Evolutionary conservation across 2,329 filamentous ascomycete genomes (phyloP), one percentile per base, ranked within the genome.

Genomic region (Blumeriella jaapii): DNA sequence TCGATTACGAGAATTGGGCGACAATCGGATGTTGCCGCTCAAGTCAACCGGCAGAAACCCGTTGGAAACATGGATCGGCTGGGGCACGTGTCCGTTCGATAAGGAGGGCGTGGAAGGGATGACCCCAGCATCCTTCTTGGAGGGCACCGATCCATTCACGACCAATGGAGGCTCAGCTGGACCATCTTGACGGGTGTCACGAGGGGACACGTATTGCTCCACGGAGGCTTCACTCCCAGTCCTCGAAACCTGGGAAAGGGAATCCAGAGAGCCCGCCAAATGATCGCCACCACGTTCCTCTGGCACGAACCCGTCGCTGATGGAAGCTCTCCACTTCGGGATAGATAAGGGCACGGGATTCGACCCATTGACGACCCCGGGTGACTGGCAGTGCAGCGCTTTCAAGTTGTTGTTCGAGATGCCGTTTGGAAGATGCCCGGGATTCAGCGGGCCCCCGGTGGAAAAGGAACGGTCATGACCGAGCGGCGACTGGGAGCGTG

Each of bases 401-500:
- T 49, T 49, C 16, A 54, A 36, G 38, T 52, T 52, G 8, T 40
- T 43, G 22, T 41, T 50, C 3, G 50, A 48, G 11, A 50, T 38
- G 5, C 46, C 40, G 17, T 55, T 52, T 23, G 49, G 49, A 8
- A 41, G 38, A 6, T 41, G 34, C 22, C 35, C 33, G n/a, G 44
- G 34, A 20, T 42, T 32, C 5, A 50, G 11, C 6, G 51, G 49
- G 27, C 44, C 42, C 23, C 51, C 51, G 9, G 44, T 45, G 3
- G 54, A 51, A 30, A 44, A 53, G 1, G 51, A 49, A n/a, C 50
- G 44, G 24, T 54, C 52, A 31, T 55, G 49, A 7, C 52, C 54
- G 23, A 56, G 43, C n/a, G 55, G 55, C 6, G 55, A 58, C 9
- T 54, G 55, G 9, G 55, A 58, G 28, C 55, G 38, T 12, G 55